Evolutionary conservation across 2,329 filamentous ascomycete genomes (phyloP).

Genomic region (Colletotrichum agaves): DNA sequence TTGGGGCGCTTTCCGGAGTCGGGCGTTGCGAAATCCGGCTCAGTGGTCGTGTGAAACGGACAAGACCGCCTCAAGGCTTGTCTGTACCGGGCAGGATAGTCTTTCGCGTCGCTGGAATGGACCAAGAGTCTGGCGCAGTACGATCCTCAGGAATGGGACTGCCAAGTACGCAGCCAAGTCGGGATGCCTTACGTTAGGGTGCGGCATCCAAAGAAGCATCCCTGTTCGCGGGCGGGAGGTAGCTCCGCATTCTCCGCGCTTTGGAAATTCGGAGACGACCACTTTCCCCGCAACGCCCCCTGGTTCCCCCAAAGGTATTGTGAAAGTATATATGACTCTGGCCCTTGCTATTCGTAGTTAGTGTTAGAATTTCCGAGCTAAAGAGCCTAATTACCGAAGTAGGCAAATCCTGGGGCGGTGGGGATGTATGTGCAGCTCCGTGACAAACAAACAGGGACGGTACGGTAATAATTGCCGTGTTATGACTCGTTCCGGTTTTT

Average conservation of each 20-base stretch:
- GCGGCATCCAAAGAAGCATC: not conserved
- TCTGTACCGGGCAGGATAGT: conserved; percentile 18
- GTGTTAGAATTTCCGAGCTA: too few relatives aligned
- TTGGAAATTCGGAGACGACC: conserved; percentile 26
- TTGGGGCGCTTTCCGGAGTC: too few relatives aligned
- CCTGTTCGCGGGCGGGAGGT: not conserved
- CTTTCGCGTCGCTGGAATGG: conserved; percentile 14
- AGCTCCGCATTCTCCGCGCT: conserved; percentile 33
- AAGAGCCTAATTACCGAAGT: too few relatives aligned
- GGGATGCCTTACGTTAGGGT: conserved; percentile 6
- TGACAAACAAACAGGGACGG: too few relatives aligned
- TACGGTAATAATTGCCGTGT: not conserved
- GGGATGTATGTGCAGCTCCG: too few relatives aligned
- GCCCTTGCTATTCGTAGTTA: too few relatives aligned
- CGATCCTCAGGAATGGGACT: not conserved
- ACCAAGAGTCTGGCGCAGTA: conserved; percentile 18
- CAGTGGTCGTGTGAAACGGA: not conserved
- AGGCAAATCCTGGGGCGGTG: too few relatives aligned
- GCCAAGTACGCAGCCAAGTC: conserved; percentile 32
- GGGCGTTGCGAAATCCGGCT: not conserved
- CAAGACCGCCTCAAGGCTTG: conserved; percentile 18
- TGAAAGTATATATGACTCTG: too few relatives aligned
- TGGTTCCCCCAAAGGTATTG: not conserved
- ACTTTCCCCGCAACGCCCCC: conserved; percentile 22
- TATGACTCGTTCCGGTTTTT: conserved; percentile 29